Evolutionary conservation across 148 eudicot genomes (phyloP).

Genomic region (Nyssa sinensis): DNA sequence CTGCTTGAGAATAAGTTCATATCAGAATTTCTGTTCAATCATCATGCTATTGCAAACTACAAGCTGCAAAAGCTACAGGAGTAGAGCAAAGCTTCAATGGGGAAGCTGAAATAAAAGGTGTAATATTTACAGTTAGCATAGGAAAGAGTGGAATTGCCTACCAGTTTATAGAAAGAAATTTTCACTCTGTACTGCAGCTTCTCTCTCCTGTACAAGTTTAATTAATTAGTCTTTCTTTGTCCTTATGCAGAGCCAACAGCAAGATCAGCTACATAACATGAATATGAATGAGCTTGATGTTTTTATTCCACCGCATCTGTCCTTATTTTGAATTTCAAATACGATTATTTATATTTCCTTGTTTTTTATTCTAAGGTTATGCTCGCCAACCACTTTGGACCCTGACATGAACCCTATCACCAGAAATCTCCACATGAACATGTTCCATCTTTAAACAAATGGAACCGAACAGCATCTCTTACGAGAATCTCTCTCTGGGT

Average conservation of each 20-base stretch:
- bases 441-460: constrained; percentile 84
- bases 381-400: neutral
- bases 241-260: constrained; percentile 28
- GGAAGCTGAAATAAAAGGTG: constrained; percentile 54
- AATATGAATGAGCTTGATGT: neutral
- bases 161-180: constrained; percentile 53
- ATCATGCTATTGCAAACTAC: constrained; percentile 47
- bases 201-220: constrained; percentile 10
- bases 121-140: constrained; percentile 42
- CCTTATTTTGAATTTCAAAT: neutral
- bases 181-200: constrained; percentile 10
- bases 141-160: constrained; percentile 47
- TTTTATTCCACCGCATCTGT: neutral
- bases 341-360: neutral
- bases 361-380: neutral
- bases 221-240: neutral
- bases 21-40: constrained; percentile 46
- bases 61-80: constrained; percentile 45
- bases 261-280: constrained; percentile 12
- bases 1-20: constrained; percentile 46
- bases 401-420: constrained; percentile 27
- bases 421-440: constrained; percentile 99
- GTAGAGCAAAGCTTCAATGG: constrained; percentile 38
- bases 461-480: constrained; percentile 89
- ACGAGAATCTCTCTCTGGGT: constrained; percentile 91